Conservation (phyloP, 2,329 filamentous ascomycete species). For the Bipolaris victoriae region DNA sequence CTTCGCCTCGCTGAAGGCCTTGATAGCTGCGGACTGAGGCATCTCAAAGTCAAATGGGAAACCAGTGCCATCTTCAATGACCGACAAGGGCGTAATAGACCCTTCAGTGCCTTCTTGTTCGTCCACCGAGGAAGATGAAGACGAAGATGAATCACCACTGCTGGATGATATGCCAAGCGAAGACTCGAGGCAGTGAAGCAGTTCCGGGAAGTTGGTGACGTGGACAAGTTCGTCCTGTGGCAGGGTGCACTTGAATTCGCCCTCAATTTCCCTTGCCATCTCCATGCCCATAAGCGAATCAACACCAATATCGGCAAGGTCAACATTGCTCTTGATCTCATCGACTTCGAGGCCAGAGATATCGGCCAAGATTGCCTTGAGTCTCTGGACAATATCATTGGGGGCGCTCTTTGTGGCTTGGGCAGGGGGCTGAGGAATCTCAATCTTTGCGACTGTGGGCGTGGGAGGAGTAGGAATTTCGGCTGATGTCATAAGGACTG, state of each 20-base stretch:
- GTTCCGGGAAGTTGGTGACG: conserved; percentile 9
- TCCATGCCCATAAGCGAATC: conserved; percentile 50
- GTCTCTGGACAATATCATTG: background rate
- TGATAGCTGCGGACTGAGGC: background rate
- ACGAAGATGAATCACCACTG: background rate
- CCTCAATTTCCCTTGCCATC: conserved; percentile 38
- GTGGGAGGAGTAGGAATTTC: background rate
- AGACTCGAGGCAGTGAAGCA: conserved; percentile 5
- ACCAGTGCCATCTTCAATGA: background rate
- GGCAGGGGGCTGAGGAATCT: no score
- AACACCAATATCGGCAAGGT: conserved; percentile 46
- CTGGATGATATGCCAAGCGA: conserved; percentile 2
- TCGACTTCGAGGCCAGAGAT: conserved; percentile 23
- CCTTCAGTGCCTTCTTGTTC: background rate
- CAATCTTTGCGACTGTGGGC: background rate
- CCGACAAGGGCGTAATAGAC: background rate
- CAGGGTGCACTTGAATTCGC: conserved; percentile 15
- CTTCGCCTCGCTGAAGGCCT: background rate
- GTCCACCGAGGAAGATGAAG: background rate
- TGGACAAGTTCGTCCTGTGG: conserved; percentile 8
- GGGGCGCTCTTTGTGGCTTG: background rate
- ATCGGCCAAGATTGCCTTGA: conserved; percentile 11
- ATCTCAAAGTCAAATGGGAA: background rate
- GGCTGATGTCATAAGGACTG: background rate
- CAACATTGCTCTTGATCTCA: conserved; percentile 25